These are phyloP conservation scores for Piper longum DNA, from an alignment of 164 flowering plant genomes.

Conservation along the genomic window DNA sequence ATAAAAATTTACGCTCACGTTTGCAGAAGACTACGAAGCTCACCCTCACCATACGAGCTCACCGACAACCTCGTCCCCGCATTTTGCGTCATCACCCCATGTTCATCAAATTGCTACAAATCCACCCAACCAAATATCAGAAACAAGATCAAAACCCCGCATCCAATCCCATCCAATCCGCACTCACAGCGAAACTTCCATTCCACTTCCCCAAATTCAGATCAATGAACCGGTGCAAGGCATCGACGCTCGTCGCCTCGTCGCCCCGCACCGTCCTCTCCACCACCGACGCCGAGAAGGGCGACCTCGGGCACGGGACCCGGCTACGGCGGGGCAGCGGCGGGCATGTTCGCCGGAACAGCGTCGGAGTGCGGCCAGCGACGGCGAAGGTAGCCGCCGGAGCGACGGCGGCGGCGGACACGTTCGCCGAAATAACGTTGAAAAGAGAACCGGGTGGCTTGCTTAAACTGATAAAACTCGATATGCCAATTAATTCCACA, in stretches of 20 bases:
- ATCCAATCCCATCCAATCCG: too few relatives aligned
- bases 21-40: constrained; percentile 79
- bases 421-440: too few relatives aligned
- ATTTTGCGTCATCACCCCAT: constrained; percentile 57
- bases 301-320: constrained; percentile 6
- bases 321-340: neutral
- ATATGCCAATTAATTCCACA: too few relatives aligned
- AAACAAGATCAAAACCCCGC: neutral
- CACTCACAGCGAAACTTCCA: constrained; percentile 52
- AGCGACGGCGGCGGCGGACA: too few relatives aligned
- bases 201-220: constrained; percentile 66
- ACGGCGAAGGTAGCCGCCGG: too few relatives aligned
- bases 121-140: neutral
- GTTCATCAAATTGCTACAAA: constrained; percentile 70
- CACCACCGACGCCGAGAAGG: neutral
- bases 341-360: too few relatives aligned
- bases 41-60: constrained; percentile 85
- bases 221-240: constrained; percentile 44
- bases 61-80: constrained; percentile 57
- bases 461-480: too few relatives aligned
- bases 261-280: constrained; percentile 3
- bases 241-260: constrained; percentile 39
- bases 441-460: too few relatives aligned
- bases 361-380: too few relatives aligned
- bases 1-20: constrained; percentile 30